Evolutionary conservation across 768 basidiomycete species (phyloP), one percentile per base, ranked within the genome.

Genomic region (Boletellus ananiceps): DNA sequence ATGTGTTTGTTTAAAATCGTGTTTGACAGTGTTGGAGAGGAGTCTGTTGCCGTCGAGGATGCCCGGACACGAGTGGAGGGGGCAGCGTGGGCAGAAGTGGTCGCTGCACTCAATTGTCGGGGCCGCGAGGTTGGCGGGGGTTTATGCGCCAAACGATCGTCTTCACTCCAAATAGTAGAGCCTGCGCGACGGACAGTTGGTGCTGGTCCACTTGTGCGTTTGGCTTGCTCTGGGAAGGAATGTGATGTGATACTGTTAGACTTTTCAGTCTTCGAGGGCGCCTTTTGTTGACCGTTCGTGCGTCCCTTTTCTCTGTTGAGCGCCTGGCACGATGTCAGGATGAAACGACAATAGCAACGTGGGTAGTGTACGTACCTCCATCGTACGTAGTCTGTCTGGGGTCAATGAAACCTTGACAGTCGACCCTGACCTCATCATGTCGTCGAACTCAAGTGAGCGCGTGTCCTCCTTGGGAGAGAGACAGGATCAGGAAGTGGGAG

Each of bases 321-420:
- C 56, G 78, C 77, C 86, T 87, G 53, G 50, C 46, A 37, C 44
- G 27, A 34, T 16, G 44, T 51, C 42, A 51, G 34, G 40, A 45
- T 39, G 35, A 40, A 54, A 57, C 37, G 44, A 49, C 29, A 47
- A 54, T 62, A 44, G 38, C 27, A 57, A 58, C 29, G 46, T 52
- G 41, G 57, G 53, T 43, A 52, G 40, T 46, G 49, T 55, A 74
- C 81, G 63, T 70, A 94, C 93, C 79, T 96, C 93, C 81, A 95
- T 94, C 43, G 83, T 90, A 64, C 84, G 88, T 49, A 98, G 74
- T 46, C 94, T 79, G 73, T 96, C 93, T 49, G 94, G 94, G 31
- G 94, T 98, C 55, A 96, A 77, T 36, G 93, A 95, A 59, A 98
- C 84, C 65, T 92, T 96, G 87, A 96, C 88, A 16, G 94, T 97